Conservation (phyloP, 306 rosid species). For the Pterocarpus macrocarpus region DNA sequence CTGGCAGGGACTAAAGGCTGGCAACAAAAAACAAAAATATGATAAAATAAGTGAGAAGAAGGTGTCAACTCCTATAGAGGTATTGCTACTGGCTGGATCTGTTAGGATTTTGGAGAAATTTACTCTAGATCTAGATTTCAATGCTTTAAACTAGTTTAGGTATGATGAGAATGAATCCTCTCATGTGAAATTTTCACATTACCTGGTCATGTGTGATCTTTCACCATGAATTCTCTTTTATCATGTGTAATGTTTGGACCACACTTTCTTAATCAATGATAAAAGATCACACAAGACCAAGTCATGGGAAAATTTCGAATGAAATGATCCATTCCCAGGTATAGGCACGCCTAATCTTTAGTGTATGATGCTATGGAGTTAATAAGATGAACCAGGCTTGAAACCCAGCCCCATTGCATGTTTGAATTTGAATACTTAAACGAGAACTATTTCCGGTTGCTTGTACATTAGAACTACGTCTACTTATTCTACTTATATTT, state of each 20-base stretch:
- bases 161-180: not conserved
- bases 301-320: too few species aligned
- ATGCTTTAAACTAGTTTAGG: slow-evolving; percentile 33
- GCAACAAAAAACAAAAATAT: slow-evolving; percentile 96
- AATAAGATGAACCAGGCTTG: slow-evolving; percentile 15
- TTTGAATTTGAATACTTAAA: slow-evolving; percentile 5
- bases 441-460: slow-evolving; percentile 19
- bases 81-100: slow-evolving; percentile 49
- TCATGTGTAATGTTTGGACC: too few species aligned
- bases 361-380: slow-evolving; percentile 29
- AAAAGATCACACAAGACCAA: too few species aligned
- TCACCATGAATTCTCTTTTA: too few species aligned
- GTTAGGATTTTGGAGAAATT: slow-evolving; percentile 21
- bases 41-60: slow-evolving; percentile 98
- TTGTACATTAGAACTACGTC: slow-evolving; percentile 9
- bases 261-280: too few species aligned
- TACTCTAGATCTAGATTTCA: slow-evolving; percentile 19
- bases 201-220: too few species aligned
- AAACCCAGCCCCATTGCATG: not conserved
- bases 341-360: not conserved
- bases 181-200: too few species aligned
- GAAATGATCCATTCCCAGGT: not conserved
- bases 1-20: slow-evolving; percentile 99
- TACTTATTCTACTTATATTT: slow-evolving; percentile 7
- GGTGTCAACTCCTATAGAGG: slow-evolving; percentile 93